Evolutionary conservation across 1,284 basidiomycete genomes (phyloP).

Genomic region (Taiwanofungus camphoratus): DNA sequence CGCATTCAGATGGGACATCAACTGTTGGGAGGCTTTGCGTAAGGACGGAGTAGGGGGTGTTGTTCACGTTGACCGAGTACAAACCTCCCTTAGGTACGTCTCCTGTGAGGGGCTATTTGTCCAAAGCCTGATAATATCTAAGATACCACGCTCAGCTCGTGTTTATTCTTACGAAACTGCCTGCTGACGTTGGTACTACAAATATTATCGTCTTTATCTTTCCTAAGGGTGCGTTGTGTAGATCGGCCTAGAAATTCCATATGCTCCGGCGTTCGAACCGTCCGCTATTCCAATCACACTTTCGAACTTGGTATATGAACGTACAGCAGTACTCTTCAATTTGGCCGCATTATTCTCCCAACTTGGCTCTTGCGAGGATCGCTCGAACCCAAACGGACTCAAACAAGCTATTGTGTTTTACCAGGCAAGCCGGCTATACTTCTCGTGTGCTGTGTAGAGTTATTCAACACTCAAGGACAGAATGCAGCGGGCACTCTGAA

Average conservation of each 20-base stretch:
- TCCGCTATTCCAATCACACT: conserved; percentile 56
- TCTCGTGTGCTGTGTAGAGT: background rate
- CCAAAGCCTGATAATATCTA: conserved; percentile 1
- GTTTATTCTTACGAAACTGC: conserved; percentile 71
- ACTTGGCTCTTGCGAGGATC: conserved; percentile 60
- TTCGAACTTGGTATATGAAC: conserved; percentile 75
- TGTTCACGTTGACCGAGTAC: conserved; percentile 54
- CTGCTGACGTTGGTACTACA: conserved; percentile 48
- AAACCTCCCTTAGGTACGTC: conserved; percentile 43
- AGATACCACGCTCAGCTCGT: conserved; percentile 89
- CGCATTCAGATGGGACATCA: conserved; percentile 80
- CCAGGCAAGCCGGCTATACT: conserved; percentile 46
- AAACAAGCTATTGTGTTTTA: conserved; percentile 68
- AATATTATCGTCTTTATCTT: conserved; percentile 1
- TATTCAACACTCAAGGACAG: conserved; percentile 32
- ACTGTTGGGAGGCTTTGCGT: conserved; percentile 64
- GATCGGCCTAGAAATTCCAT: conserved; percentile 77
- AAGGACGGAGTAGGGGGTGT: conserved; percentile 51
- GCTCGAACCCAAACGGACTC: conserved; percentile 71
- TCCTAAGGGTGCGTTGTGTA: conserved; percentile 28
- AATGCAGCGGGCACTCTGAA: conserved; percentile 73
- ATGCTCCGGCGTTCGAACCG: conserved; percentile 63
- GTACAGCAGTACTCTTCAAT: conserved; percentile 77
- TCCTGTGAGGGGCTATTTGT: conserved; percentile 14
- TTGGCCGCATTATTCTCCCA: conserved; percentile 79